Conservation (phyloP, 2,329 filamentous ascomycete genomes). For the Pseudonectria foliicola region DNA sequence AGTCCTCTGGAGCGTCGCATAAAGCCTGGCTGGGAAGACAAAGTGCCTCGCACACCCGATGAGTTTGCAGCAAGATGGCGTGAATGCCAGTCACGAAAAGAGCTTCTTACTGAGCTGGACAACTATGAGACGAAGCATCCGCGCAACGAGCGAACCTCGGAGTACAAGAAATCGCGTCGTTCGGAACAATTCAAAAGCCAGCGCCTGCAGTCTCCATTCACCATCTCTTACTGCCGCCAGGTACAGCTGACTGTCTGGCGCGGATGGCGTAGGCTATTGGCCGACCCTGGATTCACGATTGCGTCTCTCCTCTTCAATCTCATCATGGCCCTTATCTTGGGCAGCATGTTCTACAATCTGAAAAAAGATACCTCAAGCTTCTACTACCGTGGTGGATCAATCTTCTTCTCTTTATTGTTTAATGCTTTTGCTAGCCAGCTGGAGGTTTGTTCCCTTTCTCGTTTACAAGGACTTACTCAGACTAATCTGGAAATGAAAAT, state of each 20-base stretch:
- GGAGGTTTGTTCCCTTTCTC: constrained; percentile 16
- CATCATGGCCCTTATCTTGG: constrained; percentile 44
- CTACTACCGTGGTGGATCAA: constrained; percentile 37
- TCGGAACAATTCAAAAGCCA: constrained; percentile 26
- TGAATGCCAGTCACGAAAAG: constrained; percentile 16
- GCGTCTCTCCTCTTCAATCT: constrained; percentile 36
- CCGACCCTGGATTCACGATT: constrained; percentile 33
- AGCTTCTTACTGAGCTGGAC: constrained; percentile 22
- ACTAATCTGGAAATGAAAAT: not conserved
- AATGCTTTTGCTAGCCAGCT: constrained; percentile 38
- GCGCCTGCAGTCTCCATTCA: constrained; percentile 39
- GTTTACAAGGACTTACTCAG: not conserved
- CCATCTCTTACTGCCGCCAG: constrained; percentile 39
- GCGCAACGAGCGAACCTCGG: constrained; percentile 6
- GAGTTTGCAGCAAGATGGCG: constrained; percentile 31
- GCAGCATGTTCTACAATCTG: constrained; percentile 44
- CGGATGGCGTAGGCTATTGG: constrained; percentile 30
- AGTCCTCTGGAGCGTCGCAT: constrained; percentile 28
- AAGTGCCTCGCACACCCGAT: constrained; percentile 29
- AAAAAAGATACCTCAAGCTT: constrained; percentile 37
- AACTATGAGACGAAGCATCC: constrained; percentile 22
- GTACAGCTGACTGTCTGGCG: constrained; percentile 36
- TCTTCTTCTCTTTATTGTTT: constrained; percentile 46
- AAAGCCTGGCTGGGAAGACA: constrained; percentile 23
- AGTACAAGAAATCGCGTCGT: constrained; percentile 15